Evolutionary conservation across 73 alveolate species (phyloP).

Genomic region (Diophrys sp.): DNA sequence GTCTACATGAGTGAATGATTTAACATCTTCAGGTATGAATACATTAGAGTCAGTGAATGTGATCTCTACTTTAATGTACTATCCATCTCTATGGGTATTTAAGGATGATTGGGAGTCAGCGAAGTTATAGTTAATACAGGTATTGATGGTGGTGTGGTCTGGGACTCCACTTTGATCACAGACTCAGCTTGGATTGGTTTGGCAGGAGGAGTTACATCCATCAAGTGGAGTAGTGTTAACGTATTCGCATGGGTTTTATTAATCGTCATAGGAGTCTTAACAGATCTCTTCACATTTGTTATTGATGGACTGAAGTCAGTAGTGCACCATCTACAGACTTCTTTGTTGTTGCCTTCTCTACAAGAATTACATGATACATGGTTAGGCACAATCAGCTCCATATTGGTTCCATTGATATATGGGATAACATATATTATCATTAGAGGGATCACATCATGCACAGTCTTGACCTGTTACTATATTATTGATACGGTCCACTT

Average conservation of each 20-base stretch:
- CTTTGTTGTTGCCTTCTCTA: background rate
- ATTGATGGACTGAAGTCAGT: background rate
- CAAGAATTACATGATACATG: background rate
- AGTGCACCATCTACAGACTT: background rate
- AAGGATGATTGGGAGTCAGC: background rate
- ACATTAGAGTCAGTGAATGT: background rate
- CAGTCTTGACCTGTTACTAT: too few species aligned
- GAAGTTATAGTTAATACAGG: background rate
- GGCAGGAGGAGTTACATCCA: background rate
- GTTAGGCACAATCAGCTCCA: background rate
- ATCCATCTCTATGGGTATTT: background rate
- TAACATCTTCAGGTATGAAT: background rate
- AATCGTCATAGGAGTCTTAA: background rate
- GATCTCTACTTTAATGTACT: background rate
- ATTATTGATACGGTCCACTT: too few species aligned
- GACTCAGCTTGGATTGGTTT: background rate
- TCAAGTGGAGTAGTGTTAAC: background rate
- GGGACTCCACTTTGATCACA: background rate
- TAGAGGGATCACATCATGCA: background rate
- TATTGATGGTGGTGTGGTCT: background rate
- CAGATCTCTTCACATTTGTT: background rate
- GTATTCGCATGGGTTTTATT: background rate
- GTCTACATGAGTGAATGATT: background rate
- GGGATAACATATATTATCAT: background rate
- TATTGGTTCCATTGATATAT: background rate